Evolutionary conservation across 1,284 basidiomycete genomes (phyloP), one percentile per base, ranked within the genome.

Genomic region (Farysia itapuensis): DNA sequence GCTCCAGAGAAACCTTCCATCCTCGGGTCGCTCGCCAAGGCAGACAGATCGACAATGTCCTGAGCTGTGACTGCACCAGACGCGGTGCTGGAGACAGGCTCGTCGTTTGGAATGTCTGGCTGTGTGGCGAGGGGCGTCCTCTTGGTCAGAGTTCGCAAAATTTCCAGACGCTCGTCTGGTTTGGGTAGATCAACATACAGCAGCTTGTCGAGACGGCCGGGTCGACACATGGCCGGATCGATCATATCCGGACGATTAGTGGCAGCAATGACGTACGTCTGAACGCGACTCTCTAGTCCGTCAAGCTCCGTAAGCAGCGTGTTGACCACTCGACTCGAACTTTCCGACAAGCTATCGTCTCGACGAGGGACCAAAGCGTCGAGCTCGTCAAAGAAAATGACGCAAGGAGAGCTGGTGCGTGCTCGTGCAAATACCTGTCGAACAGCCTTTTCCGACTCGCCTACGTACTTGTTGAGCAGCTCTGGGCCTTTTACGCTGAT

Each of bases 221-320:
- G 94, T 14, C 93, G 87, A 44, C 92, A 90, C 93, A 97, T 96
- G 4, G 94, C 94, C 1, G 94, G 94, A 74, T 97, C 94, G 59
- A 97, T 92, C 85, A 97, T 96, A 79, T 97, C 94, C 0, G 94
- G 94, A n/a, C 94, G 82, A 78, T 98, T 97, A 4, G 94, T 98
- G 1, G 94, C 94, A 0, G 88, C 94, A 60, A 97, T 92, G 20
- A 97, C 92, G 73, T 94, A 96, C 41, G 97, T 93, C 89, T 92
- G 50, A 13, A 67, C 71, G 14, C 93, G 84, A 0, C 86, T 81
- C 64, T 95, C 90, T 24, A 97, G 85, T 0, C 94, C 94, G 71
- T 97, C 94, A 20, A 97, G 84, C 78, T 97, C 94, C 1, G 94
- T 96, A 2, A 97, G 82, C 7, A 98, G 85, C 0, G 93, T 97